phyloP scores from a whole-genome alignment of 1,139 yeast species.

The Arxiozyma slooffiae region DNA sequence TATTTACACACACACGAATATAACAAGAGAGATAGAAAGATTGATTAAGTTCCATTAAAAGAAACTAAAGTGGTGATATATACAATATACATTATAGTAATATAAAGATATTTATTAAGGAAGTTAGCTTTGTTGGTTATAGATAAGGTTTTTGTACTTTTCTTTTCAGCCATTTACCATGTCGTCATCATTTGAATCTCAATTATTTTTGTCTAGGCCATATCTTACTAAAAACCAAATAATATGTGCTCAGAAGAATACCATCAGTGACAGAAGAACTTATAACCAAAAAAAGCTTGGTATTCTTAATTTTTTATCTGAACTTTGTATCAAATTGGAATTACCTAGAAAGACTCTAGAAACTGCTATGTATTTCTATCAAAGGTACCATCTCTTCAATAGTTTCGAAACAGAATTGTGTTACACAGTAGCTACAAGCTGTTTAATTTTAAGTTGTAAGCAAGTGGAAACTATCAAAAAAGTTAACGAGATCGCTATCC shows the following conservation, averaged over 20 bases:
- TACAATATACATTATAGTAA: too few species aligned
- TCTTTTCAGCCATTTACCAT: not conserved
- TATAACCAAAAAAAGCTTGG: slow-evolving; percentile 46
- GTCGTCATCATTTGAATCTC: slow-evolving; percentile 15
- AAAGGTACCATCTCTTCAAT: slow-evolving; percentile 58
- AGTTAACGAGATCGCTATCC: slow-evolving; percentile 40
- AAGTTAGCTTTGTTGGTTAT: not conserved
- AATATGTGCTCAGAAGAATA: slow-evolving; percentile 40
- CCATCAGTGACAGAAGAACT: slow-evolving; percentile 41
- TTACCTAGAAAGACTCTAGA: slow-evolving; percentile 60
- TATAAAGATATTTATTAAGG: too few species aligned
- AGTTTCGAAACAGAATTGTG: slow-evolving; percentile 39
- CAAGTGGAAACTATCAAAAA: slow-evolving; percentile 85
- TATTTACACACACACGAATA: too few species aligned
- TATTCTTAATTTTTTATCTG: slow-evolving; percentile 46
- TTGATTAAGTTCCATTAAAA: too few species aligned
- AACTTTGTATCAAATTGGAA: slow-evolving; percentile 44
- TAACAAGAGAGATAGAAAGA: not conserved
- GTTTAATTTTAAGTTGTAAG: slow-evolving; percentile 72
- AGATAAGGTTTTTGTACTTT: not conserved
- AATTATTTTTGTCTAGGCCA: slow-evolving; percentile 46
- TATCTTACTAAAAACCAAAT: slow-evolving; percentile 51
- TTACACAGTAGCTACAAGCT: slow-evolving; percentile 55
- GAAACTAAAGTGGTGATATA: not conserved
- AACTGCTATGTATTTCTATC: slow-evolving; percentile 63